These are phyloP conservation scores for Epichloe elymi DNA, from an alignment of 2,329 filamentous ascomycete species.

Conservation along the genomic window DNA sequence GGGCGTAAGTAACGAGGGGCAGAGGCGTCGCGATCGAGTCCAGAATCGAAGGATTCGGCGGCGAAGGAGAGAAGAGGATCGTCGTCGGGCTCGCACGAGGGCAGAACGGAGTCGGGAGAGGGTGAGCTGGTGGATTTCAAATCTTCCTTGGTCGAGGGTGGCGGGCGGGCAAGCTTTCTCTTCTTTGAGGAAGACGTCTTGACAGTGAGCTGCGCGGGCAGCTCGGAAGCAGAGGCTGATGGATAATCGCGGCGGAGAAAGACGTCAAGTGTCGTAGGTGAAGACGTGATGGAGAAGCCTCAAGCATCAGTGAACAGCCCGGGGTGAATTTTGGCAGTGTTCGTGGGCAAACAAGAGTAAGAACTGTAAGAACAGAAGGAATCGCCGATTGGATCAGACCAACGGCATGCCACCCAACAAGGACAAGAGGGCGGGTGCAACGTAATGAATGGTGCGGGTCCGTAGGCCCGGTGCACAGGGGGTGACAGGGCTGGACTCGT, in stretches of 20 bases:
- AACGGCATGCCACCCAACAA: neutral
- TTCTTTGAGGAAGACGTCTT: slow-evolving; percentile 64
- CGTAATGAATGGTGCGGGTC: neutral
- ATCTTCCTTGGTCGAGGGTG: slow-evolving; percentile 26
- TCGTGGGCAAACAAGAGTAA: neutral
- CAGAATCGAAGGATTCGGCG: slow-evolving; percentile 24
- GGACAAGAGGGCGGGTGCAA: neutral
- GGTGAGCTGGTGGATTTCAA: slow-evolving; percentile 22
- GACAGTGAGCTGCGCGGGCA: slow-evolving; percentile 54
- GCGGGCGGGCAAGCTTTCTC: slow-evolving; percentile 46
- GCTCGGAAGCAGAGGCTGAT: slow-evolving; percentile 28
- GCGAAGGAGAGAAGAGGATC: slow-evolving; percentile 39
- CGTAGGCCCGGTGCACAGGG: neutral
- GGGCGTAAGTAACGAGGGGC: slow-evolving; percentile 25
- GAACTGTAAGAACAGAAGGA: neutral
- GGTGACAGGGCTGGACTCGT: too few species aligned
- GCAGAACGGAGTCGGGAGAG: slow-evolving; percentile 34
- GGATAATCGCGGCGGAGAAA: slow-evolving; percentile 4
- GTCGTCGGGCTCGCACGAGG: slow-evolving; percentile 40
- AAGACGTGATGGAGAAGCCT: slow-evolving; percentile 2
- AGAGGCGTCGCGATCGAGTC: slow-evolving; percentile 17
- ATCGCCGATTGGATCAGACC: neutral
- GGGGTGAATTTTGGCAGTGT: slow-evolving; percentile 1
- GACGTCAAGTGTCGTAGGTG: neutral
- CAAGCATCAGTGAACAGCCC: slow-evolving; percentile 3